Percentiles rank a stretch among this genome's conserved stretches.
Conservation (phyloP, 306 rosid genomes). For the Cicer cuneatum region DNA sequence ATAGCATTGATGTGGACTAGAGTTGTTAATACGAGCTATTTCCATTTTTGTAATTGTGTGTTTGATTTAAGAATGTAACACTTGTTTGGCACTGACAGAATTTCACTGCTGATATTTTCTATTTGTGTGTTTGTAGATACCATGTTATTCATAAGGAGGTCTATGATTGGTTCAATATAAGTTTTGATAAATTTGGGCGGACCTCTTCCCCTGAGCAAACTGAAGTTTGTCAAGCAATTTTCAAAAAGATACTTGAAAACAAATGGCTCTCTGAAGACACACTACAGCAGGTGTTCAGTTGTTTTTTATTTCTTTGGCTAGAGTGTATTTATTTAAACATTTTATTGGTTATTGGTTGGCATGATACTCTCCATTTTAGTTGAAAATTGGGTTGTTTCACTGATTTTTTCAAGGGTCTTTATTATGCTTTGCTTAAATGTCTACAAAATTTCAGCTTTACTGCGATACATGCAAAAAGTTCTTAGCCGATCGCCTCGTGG, state of each 20-base stretch:
- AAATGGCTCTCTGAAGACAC: conserved; percentile 85
- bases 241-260: conserved; percentile 66
- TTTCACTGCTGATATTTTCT: not conserved
- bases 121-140: conserved; percentile 57
- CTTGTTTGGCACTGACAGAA: not conserved
- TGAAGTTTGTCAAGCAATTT: conserved; percentile 88
- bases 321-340: conserved; percentile 22
- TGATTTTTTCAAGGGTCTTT: conserved; percentile 12
- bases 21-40: not conserved
- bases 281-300: conserved; percentile 78
- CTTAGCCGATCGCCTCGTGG: conserved; percentile 93
- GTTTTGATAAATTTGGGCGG: conserved; percentile 93
- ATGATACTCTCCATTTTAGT: not conserved
- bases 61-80: not conserved
- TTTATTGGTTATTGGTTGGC: conserved; percentile 17
- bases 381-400: conserved; percentile 20
- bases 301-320: conserved; percentile 15
- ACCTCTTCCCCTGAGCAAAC: conserved; percentile 88
- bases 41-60: not conserved
- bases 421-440: conserved; percentile 31
- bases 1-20: not conserved
- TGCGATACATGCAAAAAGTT: conserved; percentile 82
- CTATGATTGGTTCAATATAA: conserved; percentile 84
- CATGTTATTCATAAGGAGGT: conserved; percentile 84
- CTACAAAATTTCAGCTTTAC: conserved; percentile 71